Evolutionary conservation across 1,284 basidiomycete genomes (phyloP).

Genomic region (Puccinia triticina): DNA sequence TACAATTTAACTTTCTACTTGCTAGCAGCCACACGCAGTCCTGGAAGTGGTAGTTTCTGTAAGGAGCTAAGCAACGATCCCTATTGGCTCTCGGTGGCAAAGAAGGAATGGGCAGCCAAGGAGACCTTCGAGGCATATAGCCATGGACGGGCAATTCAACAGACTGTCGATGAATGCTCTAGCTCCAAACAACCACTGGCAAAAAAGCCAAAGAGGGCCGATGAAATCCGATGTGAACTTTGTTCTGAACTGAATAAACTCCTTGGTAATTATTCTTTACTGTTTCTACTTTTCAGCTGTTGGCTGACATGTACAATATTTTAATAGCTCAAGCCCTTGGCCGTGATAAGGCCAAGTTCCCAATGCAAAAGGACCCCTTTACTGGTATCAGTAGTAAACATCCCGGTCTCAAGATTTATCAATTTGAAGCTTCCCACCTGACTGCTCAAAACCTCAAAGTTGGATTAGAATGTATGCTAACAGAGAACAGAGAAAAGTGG

Average conservation of each 20-base stretch:
- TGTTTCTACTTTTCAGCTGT: neutral
- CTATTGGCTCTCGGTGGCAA: neutral
- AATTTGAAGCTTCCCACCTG: too few species aligned
- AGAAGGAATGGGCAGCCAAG: neutral
- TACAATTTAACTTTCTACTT: constrained; percentile 6
- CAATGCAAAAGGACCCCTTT: neutral
- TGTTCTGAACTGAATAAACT: neutral
- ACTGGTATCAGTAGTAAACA: too few species aligned
- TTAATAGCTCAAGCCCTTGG: neutral
- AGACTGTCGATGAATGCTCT: neutral
- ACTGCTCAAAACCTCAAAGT: too few species aligned
- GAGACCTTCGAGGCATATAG: neutral
- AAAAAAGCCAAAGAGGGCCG: neutral
- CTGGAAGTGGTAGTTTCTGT: neutral
- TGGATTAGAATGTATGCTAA: too few species aligned
- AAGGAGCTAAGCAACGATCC: neutral
- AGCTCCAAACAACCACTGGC: neutral
- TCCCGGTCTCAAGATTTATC: too few species aligned
- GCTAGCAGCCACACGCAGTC: neutral
- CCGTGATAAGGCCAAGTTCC: neutral
- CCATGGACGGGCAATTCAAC: constrained; percentile 18
- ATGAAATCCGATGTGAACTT: neutral
- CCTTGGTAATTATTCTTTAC: neutral
- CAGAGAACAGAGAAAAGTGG: too few species aligned
- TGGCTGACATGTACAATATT: neutral